Conservation (phyloP, 108 stramenopile species). For the Cylindrotheca fusiformis region DNA sequence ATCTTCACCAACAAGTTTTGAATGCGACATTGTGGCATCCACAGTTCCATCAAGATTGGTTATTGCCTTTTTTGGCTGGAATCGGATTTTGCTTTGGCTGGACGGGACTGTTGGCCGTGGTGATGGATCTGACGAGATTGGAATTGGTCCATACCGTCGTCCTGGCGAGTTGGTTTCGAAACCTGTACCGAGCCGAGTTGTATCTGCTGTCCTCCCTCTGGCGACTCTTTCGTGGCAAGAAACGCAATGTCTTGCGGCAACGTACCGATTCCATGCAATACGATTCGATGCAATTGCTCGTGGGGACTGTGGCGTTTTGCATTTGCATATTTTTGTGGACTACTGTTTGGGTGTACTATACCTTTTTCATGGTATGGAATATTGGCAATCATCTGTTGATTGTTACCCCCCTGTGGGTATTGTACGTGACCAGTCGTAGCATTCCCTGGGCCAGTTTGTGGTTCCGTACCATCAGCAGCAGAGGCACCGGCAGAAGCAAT, state of each 20-base stretch:
- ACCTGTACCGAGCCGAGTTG: slow-evolving; percentile 43
- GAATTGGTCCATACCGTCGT: slow-evolving; percentile 51
- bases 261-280: slow-evolving; percentile 86
- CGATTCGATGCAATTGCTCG: slow-evolving; percentile 79
- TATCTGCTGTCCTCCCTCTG: slow-evolving; percentile 69
- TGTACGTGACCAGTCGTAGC: slow-evolving; percentile 1
- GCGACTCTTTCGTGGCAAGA: slow-evolving; percentile 91
- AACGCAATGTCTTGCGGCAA: slow-evolving; percentile 76
- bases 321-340: slow-evolving; percentile 84
- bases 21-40: slow-evolving; percentile 21
- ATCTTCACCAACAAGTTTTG: slow-evolving; percentile 27
- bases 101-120: slow-evolving; percentile 40
- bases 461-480: slow-evolving; percentile 9
- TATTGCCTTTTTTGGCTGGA: slow-evolving; percentile 7
- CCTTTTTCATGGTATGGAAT: slow-evolving; percentile 55
- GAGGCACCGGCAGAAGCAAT: no score
- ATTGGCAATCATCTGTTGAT: slow-evolving; percentile 17
- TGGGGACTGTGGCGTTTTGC: slow-evolving; percentile 83
- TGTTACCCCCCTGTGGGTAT: slow-evolving; percentile 11
- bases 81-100: slow-evolving; percentile 9
- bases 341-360: slow-evolving; percentile 76
- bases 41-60: background rate
- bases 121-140: slow-evolving; percentile 55
- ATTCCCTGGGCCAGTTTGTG: slow-evolving; percentile 24
- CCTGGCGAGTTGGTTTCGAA: slow-evolving; percentile 38